Base-by-base conservation (phyloP, 2,329 filamentous ascomycete genomes). In the Trichocomaceae sp. region DNA sequence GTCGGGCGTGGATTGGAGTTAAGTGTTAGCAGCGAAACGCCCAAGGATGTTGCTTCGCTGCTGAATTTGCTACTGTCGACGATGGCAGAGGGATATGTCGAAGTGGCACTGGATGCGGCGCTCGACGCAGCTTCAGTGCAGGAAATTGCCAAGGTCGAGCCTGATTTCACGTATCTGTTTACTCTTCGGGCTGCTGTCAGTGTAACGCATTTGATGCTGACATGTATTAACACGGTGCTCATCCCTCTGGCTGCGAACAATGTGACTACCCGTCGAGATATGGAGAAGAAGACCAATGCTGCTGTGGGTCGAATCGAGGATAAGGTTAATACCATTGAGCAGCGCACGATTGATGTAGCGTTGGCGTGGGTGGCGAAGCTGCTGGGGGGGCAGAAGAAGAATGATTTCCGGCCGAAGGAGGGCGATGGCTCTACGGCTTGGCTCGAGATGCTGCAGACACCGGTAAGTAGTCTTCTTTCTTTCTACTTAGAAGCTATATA, bases 191-290 rank as follows among this genome's bases (percentile, higher is more conserved):
- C 87, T 2, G 88, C 90, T 8, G 89, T 96, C 52, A 91, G 85
- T 52, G 92, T 96, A 59, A 87, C 93, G 8, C 91, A 92, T 67
- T 83, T 99, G 62, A 95, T 97, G 83, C 86, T 92, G 62, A 89
- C 90, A 59, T 96, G 93, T 63, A 91, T 95, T 62, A 85, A 86
- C 57, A 91, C 90, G 3, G 89, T 97, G 15, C 83, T 99, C 20
- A 86, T 97, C 61, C 90, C 90, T 10, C 82, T 99, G 8, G 91
- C 92, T 20, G 85, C 92, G 55, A 84, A 87, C 53, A 96, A 95
- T 71, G 87, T 95, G 19, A 96, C 90, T 0, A 90, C 96, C 52
- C 85, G 90, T 45, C 84, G 90, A 57, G 90, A 88, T 66, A 92
- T 96, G 82, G 89, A 95, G 65, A 90, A 91, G 60, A 85, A 88